phyloP scores from a whole-genome alignment of 306 rosid species.

The Pachyrhizus erosus region DNA sequence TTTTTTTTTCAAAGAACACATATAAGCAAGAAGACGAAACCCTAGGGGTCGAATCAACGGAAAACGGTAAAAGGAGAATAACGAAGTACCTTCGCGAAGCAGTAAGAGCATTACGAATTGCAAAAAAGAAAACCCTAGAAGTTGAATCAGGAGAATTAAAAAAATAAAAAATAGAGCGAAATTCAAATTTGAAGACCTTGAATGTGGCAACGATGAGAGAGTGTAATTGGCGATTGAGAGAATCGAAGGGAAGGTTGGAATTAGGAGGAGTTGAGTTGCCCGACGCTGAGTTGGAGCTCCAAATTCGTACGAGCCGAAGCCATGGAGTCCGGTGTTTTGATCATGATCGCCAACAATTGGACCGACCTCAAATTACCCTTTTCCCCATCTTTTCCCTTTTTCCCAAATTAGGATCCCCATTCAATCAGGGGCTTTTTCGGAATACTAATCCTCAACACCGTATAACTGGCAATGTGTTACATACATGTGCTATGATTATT shows the following conservation, averaged over 20 bases:
- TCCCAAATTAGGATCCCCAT: not conserved
- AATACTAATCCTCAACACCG: not conserved
- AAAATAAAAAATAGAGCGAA: conserved; percentile 25
- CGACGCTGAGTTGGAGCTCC: conserved; percentile 61
- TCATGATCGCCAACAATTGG: conserved; percentile 70
- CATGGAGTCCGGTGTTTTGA: conserved; percentile 86
- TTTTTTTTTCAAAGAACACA: not conserved
- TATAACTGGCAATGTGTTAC: conserved; percentile 49
- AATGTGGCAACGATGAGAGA: conserved; percentile 43
- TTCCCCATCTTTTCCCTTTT: conserved; percentile 49
- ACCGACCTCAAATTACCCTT: conserved; percentile 43
- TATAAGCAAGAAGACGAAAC: conserved; percentile 42
- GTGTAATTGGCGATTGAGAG: conserved; percentile 35
- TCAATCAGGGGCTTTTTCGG: conserved; percentile 38
- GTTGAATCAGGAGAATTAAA: conserved; percentile 43
- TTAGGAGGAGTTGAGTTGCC: conserved; percentile 50
- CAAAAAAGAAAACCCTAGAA: conserved; percentile 62
- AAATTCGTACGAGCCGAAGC: conserved; percentile 74
- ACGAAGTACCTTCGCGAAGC: conserved; percentile 26
- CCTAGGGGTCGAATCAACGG: conserved; percentile 50
- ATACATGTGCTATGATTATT: conserved; percentile 44
- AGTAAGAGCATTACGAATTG: conserved; percentile 41
- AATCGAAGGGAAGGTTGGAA: conserved; percentile 41
- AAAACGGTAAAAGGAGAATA: conserved; percentile 35
- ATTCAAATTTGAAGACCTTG: conserved; percentile 53